Percentiles rank a stretch among this genome's conserved stretches.
Evolutionary conservation across 2,329 filamentous ascomycete species (phyloP).

Genomic region (Fusarium sublunatum): DNA sequence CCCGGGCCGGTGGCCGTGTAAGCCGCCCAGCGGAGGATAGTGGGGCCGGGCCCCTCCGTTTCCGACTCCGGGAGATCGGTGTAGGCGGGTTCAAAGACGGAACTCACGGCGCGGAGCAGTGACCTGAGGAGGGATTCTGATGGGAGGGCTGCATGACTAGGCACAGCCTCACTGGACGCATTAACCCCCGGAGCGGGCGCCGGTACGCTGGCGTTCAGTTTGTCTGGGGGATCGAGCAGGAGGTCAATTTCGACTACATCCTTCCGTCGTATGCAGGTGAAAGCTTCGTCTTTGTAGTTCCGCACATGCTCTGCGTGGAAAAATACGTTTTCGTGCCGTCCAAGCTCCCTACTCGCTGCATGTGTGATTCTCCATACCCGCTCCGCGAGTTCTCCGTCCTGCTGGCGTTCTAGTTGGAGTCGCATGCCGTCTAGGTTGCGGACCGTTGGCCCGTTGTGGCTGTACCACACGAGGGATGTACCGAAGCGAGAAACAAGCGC

Average conservation of each 20-base stretch:
- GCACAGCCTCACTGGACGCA: constrained; percentile 24
- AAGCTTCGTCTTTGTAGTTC: constrained; percentile 84
- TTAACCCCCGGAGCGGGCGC: constrained; percentile 31
- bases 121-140: constrained; percentile 59
- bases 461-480: constrained; percentile 51
- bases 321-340: constrained; percentile 87
- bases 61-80: constrained; percentile 48
- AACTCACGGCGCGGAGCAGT: constrained; percentile 59
- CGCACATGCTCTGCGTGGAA: constrained; percentile 80
- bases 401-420: constrained; percentile 75
- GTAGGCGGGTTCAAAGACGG: constrained; percentile 55
- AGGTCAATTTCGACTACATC: constrained; percentile 80
- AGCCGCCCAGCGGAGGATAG: constrained; percentile 64
- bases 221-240: constrained; percentile 51
- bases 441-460: constrained; percentile 58
- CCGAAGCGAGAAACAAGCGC: constrained; percentile 50
- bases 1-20: constrained; percentile 66
- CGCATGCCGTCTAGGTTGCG: constrained; percentile 67
- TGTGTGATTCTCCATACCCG: constrained; percentile 78
- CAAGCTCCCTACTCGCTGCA: constrained; percentile 82
- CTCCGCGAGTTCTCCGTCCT: constrained; percentile 54
- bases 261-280: constrained; percentile 79
- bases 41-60: constrained; percentile 46
- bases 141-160: constrained; percentile 30
- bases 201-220: constrained; percentile 43